phyloP scores from a whole-genome alignment of 2,329 filamentous ascomycete genomes.

The Verticillium nonalfalfae region DNA sequence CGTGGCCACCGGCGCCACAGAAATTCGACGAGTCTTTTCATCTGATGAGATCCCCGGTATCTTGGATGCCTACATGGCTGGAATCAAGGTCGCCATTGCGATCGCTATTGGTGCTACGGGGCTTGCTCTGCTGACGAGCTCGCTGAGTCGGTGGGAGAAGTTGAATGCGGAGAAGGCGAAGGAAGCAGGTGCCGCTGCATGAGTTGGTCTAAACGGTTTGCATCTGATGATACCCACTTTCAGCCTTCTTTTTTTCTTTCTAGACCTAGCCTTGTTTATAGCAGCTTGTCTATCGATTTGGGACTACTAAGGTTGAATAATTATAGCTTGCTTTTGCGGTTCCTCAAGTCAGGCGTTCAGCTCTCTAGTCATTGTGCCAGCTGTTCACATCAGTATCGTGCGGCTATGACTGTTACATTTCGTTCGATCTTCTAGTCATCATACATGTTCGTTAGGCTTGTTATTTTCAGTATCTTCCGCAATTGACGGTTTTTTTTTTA shows the following conservation, averaged over 20 bases:
- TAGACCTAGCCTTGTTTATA: too few relatives aligned
- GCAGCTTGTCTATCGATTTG: too few relatives aligned
- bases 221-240: background rate
- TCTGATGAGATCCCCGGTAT: slow-evolving; percentile 32
- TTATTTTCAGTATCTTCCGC: too few relatives aligned
- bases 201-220: background rate
- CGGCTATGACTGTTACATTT: too few relatives aligned
- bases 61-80: slow-evolving; percentile 26
- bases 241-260: background rate
- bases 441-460: too few relatives aligned
- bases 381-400: too few relatives aligned
- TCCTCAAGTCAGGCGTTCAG: too few relatives aligned
- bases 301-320: too few relatives aligned
- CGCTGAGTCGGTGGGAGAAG: background rate
- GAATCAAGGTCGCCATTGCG: slow-evolving; percentile 23
- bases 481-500: too few relatives aligned
- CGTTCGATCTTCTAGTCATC: too few relatives aligned
- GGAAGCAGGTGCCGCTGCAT: background rate
- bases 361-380: too few relatives aligned
- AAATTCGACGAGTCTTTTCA: slow-evolving; percentile 39
- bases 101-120: slow-evolving; percentile 14
- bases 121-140: slow-evolving; percentile 20
- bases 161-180: background rate
- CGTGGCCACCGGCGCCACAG: slow-evolving; percentile 45
- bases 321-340: too few relatives aligned